Base-by-base conservation (phyloP, 1,284 basidiomycete genomes). In the Pseudozyma thailandica region DNA sequence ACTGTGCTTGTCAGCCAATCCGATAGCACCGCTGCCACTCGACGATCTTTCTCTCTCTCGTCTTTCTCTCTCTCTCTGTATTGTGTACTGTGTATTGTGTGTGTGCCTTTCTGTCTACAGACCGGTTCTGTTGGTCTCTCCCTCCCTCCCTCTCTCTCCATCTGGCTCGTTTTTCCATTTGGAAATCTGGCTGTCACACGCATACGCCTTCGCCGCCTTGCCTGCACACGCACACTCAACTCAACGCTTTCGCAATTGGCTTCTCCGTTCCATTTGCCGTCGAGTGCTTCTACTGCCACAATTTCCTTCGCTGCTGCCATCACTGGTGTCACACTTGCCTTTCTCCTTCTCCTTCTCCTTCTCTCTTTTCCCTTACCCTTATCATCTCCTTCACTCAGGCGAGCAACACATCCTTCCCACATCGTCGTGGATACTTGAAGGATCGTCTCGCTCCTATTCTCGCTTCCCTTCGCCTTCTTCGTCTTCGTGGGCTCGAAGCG, bases 11-110 rank as follows among this genome's bases (percentile, higher is more conserved):
- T 48, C 47, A 38, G 50, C 50, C 60, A 57, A 63, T 56, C 50
- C 52, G 30, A 52, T 43, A 41, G 27, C 44, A 52, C 43, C 51
- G 62, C 51, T 65, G 51, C 62, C 48, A n/a, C 48, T 39, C 44
- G 56, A 65, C 62, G 62, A 65, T 65, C 62, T 33, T 26, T 47
- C n/a, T 26, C 23, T 35, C 26, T 23, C 6, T 37, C 28, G n/a
- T 33, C 16, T 20, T 31, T 18, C 28, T 33, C 23, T 23, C 27
- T 23, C 18, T 28, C 50, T 27, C 25, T 25, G 3, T 30, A 18
- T 20, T 21, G 12, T 41, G 25, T 25, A 16, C 38, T 33, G n/a
- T 31, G 30, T 33, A 3, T 16, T 33, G 31, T 7, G 25, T 39
- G n/a, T 16, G 7, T 13, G 39, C 7, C 15, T 5, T n/a, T 25